A percentile compares a stretch with the other conserved stretches of the same genome.
phyloP scores from a whole-genome alignment of 169 alveolate genomes.

The Eimeria mitis region DNA sequence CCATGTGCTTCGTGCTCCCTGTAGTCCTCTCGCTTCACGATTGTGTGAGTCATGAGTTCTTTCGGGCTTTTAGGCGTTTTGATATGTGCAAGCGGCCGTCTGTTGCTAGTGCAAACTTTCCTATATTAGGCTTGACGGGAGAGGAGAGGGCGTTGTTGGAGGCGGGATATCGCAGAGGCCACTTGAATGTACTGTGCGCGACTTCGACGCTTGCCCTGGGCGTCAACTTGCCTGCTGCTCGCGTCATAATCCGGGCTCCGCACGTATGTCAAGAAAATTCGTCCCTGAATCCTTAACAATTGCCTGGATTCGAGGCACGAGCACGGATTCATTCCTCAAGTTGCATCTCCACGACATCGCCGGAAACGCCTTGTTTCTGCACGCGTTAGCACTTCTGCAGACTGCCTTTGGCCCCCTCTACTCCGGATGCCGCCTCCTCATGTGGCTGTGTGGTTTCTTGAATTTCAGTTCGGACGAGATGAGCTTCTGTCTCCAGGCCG shows the following conservation, averaged over 20 bases:
- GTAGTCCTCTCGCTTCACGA: neutral
- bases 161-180: slow-evolving; percentile 85
- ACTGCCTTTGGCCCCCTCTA: neutral
- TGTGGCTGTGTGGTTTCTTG: slow-evolving; percentile 9
- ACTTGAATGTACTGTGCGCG: slow-evolving; percentile 86
- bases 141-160: slow-evolving; percentile 88
- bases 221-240: slow-evolving; percentile 91
- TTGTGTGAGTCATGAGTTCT: neutral
- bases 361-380: neutral
- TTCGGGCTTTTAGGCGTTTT: neutral
- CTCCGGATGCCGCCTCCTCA: neutral
- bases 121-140: slow-evolving; percentile 83
- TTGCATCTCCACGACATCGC: neutral
- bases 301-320: neutral
- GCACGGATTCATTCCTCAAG: neutral
- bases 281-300: neutral
- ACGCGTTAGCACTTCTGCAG: neutral
- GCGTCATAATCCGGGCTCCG: slow-evolving; percentile 89
- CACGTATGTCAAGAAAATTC: slow-evolving; percentile 84
- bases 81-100: neutral
- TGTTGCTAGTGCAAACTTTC: neutral
- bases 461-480: slow-evolving; percentile 55
- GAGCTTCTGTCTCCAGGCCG: slow-evolving; percentile 85
- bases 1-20: neutral
- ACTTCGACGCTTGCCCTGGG: slow-evolving; percentile 94